Percentiles rank a stretch among this genome's conserved stretches.
Evolutionary conservation across 345 rosid species (phyloP).

Genomic region (Reutealis trisperma): DNA sequence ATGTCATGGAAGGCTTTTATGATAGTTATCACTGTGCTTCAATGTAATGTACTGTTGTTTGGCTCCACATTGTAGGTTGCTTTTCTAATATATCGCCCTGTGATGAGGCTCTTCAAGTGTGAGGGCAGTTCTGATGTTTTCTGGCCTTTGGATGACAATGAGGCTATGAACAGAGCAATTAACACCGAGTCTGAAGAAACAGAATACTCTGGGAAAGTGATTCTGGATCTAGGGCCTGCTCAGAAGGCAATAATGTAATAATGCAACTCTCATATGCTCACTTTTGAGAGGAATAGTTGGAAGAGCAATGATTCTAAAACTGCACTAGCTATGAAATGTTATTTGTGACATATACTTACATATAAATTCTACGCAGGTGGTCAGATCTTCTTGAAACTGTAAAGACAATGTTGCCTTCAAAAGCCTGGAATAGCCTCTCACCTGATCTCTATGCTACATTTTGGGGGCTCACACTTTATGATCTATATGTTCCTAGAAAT

Average conservation of each 20-base stretch:
- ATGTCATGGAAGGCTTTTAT: neutral
- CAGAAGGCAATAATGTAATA: constrained; percentile 61
- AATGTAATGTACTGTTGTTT: constrained; percentile 3
- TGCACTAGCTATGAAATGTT: neutral
- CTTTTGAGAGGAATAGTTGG: neutral
- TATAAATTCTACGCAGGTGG: constrained; percentile 66
- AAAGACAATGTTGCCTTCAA: constrained; percentile 85
- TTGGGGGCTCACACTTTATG: constrained; percentile 98
- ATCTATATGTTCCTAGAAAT: constrained; percentile 89
- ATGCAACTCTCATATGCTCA: neutral
- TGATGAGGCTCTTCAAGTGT: constrained; percentile 93
- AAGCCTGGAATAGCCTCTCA: constrained; percentile 99
- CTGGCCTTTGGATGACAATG: constrained; percentile 85
- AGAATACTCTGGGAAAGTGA: constrained; percentile 42
- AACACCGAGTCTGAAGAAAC: constrained; percentile 45
- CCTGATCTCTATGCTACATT: constrained; percentile 96
- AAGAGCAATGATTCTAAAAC: neutral
- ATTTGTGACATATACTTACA: neutral
- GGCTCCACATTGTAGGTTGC: constrained; percentile 63
- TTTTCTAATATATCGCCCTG: constrained; percentile 93
- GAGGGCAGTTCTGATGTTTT: constrained; percentile 60
- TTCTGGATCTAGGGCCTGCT: constrained; percentile 66
- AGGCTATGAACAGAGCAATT: constrained; percentile 34
- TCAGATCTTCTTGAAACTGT: constrained; percentile 85
- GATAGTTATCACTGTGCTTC: neutral